Conservation (phyloP, 1,139 yeast genomes). For the Protomyces macrosporus region DNA sequence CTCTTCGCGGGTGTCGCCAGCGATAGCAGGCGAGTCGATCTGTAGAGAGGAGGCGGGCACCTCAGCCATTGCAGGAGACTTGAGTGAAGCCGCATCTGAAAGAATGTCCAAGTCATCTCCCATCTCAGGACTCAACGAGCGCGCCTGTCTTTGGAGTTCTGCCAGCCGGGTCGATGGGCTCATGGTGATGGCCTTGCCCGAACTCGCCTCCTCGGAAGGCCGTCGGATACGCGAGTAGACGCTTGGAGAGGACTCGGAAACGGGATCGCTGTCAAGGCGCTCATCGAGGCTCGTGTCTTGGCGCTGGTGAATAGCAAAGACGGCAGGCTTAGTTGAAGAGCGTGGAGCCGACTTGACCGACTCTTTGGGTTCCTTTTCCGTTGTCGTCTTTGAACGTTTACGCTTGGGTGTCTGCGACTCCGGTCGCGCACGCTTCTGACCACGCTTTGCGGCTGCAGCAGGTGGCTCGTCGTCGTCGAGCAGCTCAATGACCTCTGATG, state of each 20-base stretch:
- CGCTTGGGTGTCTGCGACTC: not conserved
- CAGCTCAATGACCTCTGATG: too few relatives aligned
- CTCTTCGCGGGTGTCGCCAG: not conserved
- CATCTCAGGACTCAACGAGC: not conserved
- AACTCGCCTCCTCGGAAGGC: not conserved
- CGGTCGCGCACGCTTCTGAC: not conserved
- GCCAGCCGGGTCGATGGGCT: not conserved
- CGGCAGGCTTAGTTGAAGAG: too few relatives aligned
- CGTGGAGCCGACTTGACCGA: too few relatives aligned
- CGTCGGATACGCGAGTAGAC: constrained; percentile 16
- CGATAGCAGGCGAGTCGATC: not conserved
- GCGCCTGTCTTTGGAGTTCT: not conserved
- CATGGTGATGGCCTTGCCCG: too few relatives aligned
- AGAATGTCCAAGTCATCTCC: not conserved
- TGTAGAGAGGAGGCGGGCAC: not conserved
- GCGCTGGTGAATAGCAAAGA: not conserved
- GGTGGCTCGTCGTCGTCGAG: too few relatives aligned
- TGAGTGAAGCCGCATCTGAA: not conserved
- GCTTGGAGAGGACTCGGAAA: constrained; percentile 16
- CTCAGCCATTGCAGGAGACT: not conserved
- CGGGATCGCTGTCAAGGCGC: constrained; percentile 8
- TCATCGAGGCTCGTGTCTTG: not conserved
- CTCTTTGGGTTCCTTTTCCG: too few relatives aligned
- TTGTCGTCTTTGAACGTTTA: not conserved
- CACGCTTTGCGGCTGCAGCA: not conserved